Evolutionary conservation across 768 basidiomycete species (phyloP), one percentile per base, ranked within the genome.

Genomic region (Boletus tomentosulus): DNA sequence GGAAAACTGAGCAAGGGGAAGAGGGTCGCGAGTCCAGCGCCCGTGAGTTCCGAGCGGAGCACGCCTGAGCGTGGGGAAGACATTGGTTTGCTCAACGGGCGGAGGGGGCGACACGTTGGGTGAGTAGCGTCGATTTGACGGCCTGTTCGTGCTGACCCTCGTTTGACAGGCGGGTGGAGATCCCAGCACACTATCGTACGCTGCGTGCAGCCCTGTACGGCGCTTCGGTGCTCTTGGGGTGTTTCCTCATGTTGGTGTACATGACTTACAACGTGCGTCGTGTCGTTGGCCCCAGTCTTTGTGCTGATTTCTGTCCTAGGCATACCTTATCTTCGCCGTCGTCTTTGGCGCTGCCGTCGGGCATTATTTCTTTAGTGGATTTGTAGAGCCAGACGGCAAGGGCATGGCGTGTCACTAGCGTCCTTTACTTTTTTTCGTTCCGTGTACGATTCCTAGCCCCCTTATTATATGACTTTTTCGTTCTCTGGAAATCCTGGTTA

Each of bases 201-300:
- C 61, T 85, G 42, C 78, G 90, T 25, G 87, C 91, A 6, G 60
- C 67, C 2, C 66, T 92, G 35, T 96, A 95, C 62, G 91, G 86
- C n/a, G 70, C 76, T 4, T 82, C 82, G 3, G 83, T 92, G 22
- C 86, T 86, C 68, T 69, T 92, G 54, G 89, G 89, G 34, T 89
- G 88, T 77, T 91, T 92, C 80, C 81, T 92, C 66, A 97, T 97
- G 93, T 75, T 97, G 54, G 85, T 96, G 38, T 94, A 92, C 71
- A 96, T 97, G 93, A 96, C 93, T 5, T 97, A 95, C 73, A 97
- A 97, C 60, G 91, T 92, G 54, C 64, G 89, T 74, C 24, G 16
- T 28, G 7, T 38, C 19, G 12, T 54, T 42, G 8, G 3, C 10
- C 19, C 37, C 19, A 15, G 38, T n/a, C 38, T 8, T 37, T 37